Conservation (phyloP, 441 rosid species). For the Arabidopsis lyrata region DNA sequence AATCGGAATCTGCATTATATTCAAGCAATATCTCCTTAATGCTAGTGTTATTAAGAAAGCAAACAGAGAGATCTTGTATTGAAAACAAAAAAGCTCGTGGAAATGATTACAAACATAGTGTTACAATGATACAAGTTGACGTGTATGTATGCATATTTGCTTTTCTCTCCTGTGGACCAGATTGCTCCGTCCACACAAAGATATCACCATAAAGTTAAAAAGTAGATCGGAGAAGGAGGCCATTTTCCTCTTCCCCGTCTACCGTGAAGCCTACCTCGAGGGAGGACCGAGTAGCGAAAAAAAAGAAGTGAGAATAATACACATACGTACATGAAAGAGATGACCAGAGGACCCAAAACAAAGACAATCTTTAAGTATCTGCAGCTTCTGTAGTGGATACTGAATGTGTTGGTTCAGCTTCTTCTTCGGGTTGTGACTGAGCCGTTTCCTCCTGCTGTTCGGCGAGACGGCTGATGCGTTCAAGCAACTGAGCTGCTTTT, state of each 20-base stretch:
- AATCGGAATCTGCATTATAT: background rate
- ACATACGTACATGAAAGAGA: constrained; percentile 28
- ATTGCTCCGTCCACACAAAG: constrained; percentile 41
- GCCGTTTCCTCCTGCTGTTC: constrained; percentile 75
- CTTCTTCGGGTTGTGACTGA: constrained; percentile 47
- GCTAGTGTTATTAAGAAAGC: background rate
- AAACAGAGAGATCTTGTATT: constrained; percentile 1
- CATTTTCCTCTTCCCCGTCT: too few relatives aligned
- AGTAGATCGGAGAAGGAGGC: too few relatives aligned
- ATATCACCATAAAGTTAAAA: constrained; percentile 26
- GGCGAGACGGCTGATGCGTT: constrained; percentile 64
- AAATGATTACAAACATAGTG: constrained; percentile 37
- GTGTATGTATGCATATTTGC: constrained; percentile 45
- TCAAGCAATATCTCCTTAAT: background rate
- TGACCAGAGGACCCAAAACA: constrained; percentile 23
- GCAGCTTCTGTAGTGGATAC: constrained; percentile 44
- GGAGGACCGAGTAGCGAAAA: background rate
- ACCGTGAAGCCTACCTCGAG: too few relatives aligned
- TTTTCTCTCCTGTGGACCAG: constrained; percentile 34
- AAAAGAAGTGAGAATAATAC: constrained; percentile 33
- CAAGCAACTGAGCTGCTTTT: constrained; percentile 88
- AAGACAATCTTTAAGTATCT: constrained; percentile 52
- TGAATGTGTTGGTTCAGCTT: constrained; percentile 35
- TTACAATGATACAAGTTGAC: constrained; percentile 49
- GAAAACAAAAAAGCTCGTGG: constrained; percentile 9